Evolutionary conservation across 176 grass and related monocot genomes (phyloP).

Genomic region (Oryza meridionalis): DNA sequence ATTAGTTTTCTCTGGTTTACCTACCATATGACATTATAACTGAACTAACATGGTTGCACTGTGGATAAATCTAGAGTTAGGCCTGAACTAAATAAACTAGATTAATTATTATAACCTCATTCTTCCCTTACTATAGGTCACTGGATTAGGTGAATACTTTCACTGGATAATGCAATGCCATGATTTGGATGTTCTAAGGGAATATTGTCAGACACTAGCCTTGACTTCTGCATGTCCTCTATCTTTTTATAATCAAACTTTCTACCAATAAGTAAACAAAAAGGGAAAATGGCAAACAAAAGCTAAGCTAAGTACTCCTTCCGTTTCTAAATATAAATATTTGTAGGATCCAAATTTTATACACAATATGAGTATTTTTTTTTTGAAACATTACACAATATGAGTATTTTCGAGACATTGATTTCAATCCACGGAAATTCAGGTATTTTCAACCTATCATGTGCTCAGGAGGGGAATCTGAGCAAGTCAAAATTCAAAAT

Average conservation of each 20-base stretch:
- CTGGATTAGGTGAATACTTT: background rate
- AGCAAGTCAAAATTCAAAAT: too few relatives aligned
- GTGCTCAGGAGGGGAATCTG: too few relatives aligned
- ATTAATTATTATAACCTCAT: background rate
- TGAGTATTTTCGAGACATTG: too few relatives aligned
- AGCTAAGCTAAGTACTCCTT: too few relatives aligned
- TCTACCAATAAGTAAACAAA: background rate
- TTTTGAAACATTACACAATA: too few relatives aligned
- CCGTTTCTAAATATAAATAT: too few relatives aligned
- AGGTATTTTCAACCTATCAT: too few relatives aligned
- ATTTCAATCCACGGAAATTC: too few relatives aligned
- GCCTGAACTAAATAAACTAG: conserved; percentile 9
- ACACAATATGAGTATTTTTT: too few relatives aligned
- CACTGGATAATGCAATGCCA: background rate
- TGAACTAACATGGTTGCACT: conserved; percentile 41
- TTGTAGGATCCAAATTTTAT: too few relatives aligned
- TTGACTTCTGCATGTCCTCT: background rate
- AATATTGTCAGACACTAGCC: background rate
- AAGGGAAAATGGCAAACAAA: background rate
- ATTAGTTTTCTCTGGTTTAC: background rate
- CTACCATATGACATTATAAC: conserved; percentile 38
- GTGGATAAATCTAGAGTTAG: conserved; percentile 1
- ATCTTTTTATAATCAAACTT: background rate
- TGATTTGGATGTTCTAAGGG: background rate
- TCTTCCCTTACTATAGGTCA: background rate